phyloP scores from a whole-genome alignment of 1,139 yeast genomes.

The Lodderomyces beijingensis region DNA sequence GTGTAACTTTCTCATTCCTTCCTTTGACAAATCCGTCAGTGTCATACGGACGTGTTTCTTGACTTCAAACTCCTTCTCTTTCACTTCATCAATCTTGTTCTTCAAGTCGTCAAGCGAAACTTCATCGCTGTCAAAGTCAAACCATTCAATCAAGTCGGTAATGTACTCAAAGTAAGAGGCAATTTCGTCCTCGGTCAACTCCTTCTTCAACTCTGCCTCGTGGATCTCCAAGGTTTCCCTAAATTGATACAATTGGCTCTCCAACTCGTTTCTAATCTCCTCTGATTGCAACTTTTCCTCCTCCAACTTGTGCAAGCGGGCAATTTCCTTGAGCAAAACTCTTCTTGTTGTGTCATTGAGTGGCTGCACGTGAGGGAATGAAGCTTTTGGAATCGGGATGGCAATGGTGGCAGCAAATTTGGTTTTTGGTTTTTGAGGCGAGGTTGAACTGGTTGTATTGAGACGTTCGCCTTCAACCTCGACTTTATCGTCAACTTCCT shows the following conservation, averaged over 20 bases:
- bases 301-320: conserved; percentile 41
- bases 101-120: conserved; percentile 43
- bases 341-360: conserved; percentile 38
- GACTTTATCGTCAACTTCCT: background rate
- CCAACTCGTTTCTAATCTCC: conserved; percentile 50
- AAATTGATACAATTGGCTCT: conserved; percentile 53
- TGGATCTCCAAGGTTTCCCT: conserved; percentile 51
- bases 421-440: conserved; percentile 12
- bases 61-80: conserved; percentile 18
- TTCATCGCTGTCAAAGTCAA: conserved; percentile 67
- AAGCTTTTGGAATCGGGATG: conserved; percentile 24
- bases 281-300: conserved; percentile 43
- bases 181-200: conserved; percentile 31
- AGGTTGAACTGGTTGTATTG: conserved; percentile 13
- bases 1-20: conserved; percentile 35
- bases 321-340: conserved; percentile 24
- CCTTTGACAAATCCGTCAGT: conserved; percentile 30
- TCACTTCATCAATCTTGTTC: conserved; percentile 20
- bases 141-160: conserved; percentile 64
- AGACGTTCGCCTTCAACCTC: conserved; percentile 7
- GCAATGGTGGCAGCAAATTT: conserved; percentile 14
- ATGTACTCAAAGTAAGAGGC: conserved; percentile 25
- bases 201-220: conserved; percentile 33
- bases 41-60: conserved; percentile 22
- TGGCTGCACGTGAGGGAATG: conserved; percentile 43